Base-by-base conservation (phyloP, 164 flowering plant species). In the Tetrastigma voinierianum region DNA sequence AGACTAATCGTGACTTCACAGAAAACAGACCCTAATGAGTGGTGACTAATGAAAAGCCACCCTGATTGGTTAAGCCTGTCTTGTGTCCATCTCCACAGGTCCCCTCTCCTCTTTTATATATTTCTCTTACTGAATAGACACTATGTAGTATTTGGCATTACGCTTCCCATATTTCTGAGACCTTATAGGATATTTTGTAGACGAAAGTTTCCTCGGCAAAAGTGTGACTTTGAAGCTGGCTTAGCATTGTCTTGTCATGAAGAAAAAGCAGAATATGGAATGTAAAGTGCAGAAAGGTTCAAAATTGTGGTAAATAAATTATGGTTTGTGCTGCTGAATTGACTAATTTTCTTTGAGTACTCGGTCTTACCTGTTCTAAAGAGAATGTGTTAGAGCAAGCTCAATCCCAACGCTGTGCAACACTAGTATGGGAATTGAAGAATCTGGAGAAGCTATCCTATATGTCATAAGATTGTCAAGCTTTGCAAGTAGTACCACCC, bases 371-470 rank as follows among this genome's bases (percentile, higher is more conserved):
- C 59, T 71, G 59, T 57, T 54, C n/a, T n/a, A n/a, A n/a, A 51
- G 69, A 75, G 72, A 65, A 65, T 80, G 73, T 81, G 60, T 59
- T 80, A 5, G 81, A n/a, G 68, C 40, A 64, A 13, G 59, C 74
- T 49, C 70, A 70, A 8, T 10, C 76, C 15, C 77, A 51, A 53
- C 58, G 46, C 44, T 72, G 23, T 0, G n/a, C 58, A 19, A 67
- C 8, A 15, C 61, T 44, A 25, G 57, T 2, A 1, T 21, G n/a
- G n/a, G 61, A 24, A n/a, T 18, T 83, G 51, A 51, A n/a, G n/a
- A 75, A 72, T 57, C 59, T 83, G n/a, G n/a, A n/a, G 40, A 81
- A 83, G 58, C 6, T 80, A 54, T 79, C n/a, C 24, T 84, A 72
- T 74, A 76, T 81, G 87, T 48, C 68, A 65, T 20, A 25, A 25